These are phyloP conservation scores for Medicago lupulina DNA, from an alignment of 306 rosid genomes.

Conservation along the genomic window DNA sequence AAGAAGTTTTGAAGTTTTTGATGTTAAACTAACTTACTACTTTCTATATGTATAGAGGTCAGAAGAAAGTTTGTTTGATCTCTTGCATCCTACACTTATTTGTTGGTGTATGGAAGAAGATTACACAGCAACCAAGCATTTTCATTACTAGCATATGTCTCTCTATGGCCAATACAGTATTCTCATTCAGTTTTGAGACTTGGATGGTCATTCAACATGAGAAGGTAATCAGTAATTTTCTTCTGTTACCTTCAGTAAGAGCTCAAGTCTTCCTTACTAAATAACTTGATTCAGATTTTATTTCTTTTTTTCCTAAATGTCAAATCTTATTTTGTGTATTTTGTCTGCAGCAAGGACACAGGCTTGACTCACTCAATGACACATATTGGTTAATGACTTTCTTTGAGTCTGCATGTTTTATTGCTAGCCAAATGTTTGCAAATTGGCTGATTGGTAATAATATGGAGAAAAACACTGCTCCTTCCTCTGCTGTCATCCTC, in stretches of 20 bases:
- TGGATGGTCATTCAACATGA: slow-evolving; percentile 93
- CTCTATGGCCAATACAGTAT: slow-evolving; percentile 71
- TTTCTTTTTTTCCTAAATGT: slow-evolving; percentile 15
- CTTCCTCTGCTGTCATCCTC: slow-evolving; percentile 62
- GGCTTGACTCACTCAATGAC: slow-evolving; percentile 82
- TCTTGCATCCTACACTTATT: slow-evolving; percentile 79
- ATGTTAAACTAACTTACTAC: slow-evolving; percentile 42
- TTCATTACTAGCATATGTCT: slow-evolving; percentile 64
- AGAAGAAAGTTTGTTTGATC: slow-evolving; percentile 69
- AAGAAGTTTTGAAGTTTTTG: slow-evolving; percentile 22
- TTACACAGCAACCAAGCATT: slow-evolving; percentile 62
- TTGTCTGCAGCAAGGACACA: slow-evolving; percentile 82
- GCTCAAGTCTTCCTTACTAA: slow-evolving; percentile 37
- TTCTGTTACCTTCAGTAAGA: slow-evolving; percentile 36
- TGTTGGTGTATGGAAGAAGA: slow-evolving; percentile 77
- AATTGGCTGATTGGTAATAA: slow-evolving; percentile 76
- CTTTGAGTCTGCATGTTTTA: slow-evolving; percentile 76
- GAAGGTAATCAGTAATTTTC: slow-evolving; percentile 58
- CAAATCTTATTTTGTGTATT: slow-evolving; percentile 33
- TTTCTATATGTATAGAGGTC: slow-evolving; percentile 67
- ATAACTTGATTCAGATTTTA: slow-evolving; percentile 35
- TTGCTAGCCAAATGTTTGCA: slow-evolving; percentile 88
- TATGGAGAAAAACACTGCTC: slow-evolving; percentile 51
- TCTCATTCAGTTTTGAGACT: slow-evolving; percentile 80
- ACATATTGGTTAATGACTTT: slow-evolving; percentile 92